Conservation (phyloP, 441 rosid genomes). For the Viola pubescens region DNA sequence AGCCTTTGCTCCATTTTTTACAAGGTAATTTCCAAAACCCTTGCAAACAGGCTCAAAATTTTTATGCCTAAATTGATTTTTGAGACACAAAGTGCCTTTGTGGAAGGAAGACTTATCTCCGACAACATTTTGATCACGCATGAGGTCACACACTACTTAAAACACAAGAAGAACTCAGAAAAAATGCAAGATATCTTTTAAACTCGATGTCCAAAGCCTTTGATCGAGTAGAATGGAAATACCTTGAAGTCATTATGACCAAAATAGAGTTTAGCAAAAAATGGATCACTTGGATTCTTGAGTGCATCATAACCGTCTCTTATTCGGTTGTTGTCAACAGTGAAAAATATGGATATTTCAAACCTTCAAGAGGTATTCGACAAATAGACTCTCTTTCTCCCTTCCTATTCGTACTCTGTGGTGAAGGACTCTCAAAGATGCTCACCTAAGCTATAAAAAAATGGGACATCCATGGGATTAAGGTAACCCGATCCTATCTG, state of each 20-base stretch:
- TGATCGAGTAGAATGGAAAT: not conserved
- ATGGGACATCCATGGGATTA: not conserved
- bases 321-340: not conserved
- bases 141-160: not conserved
- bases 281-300: not conserved
- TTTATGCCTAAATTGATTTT: not conserved
- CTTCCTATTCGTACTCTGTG: not conserved
- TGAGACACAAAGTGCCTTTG: not conserved
- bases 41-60: not conserved
- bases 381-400: not conserved
- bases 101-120: not conserved
- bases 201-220: constrained; percentile 4
- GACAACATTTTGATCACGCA: not conserved
- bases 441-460: not conserved
- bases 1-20: not conserved
- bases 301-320: not conserved
- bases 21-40: not conserved
- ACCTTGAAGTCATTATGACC: not conserved
- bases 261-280: not conserved
- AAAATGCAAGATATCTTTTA: not conserved
- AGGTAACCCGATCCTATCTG: not conserved
- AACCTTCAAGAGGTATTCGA: not conserved
- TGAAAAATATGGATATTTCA: not conserved
- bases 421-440: not conserved
- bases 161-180: not conserved